Evolutionary conservation across 306 rosid genomes (phyloP), one percentile per base, ranked within the genome.

Genomic region (Vigna hirtella): DNA sequence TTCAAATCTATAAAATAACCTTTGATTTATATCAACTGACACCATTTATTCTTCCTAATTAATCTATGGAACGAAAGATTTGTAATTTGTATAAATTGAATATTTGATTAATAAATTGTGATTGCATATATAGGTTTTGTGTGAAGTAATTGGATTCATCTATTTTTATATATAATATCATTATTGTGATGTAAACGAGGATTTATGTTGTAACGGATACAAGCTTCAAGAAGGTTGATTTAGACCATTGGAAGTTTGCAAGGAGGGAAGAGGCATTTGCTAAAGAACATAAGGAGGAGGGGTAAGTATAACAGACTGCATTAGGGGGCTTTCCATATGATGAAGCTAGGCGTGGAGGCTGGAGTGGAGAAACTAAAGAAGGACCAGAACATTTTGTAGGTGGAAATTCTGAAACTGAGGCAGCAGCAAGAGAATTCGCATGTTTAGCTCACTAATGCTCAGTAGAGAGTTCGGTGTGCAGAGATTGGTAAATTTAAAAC

Each of bases 221-320:
- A 95, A 98, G 98, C 1, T 95, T 95, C 77, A 87, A 85, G 89
- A 95, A 93, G 87, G 82, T 95, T 73, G 94, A 88, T 87, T 84
- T 91, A 13, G 93, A 89, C 51, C 88, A 89, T 3, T 95, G 98
- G 98, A 95, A 93, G 88, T 95, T 95, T 85, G 97, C 88, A 83
- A 20, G 86, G 93, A 75, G 98, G 98, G 82, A 91, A 91, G 88
- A 91, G 77, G 82, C 96, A 93, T 76, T 83, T 95, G 86, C 85
- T 95, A 65, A 95, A 93, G 88, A 93, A 70, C 83, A 93, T 95
- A 50, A 92, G 92, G 79, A 89, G 98, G 77, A 92, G 91, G 73
- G 84, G 85, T 50, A 87, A 84, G 73, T 72, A 85, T 34, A 88
- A 66, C 83, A 88, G 79, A 43, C 84, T 83, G 68, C 89, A 83